phyloP scores from a whole-genome alignment of 495 filamentous ascomycete species.

The Articulospora tetracladia region DNA sequence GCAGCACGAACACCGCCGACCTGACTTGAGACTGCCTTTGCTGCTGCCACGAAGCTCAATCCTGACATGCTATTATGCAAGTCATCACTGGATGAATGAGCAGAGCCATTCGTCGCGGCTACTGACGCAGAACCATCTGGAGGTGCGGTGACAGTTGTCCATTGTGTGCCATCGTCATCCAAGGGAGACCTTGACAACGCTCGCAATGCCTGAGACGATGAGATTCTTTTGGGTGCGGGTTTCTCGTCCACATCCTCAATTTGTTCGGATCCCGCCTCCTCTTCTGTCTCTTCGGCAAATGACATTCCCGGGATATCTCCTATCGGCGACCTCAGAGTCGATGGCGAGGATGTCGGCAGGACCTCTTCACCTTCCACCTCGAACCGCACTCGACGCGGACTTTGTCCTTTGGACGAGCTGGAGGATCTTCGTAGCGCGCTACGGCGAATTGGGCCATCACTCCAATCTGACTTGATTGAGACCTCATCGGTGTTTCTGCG shows the following conservation, averaged over 20 bases:
- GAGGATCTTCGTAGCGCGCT: constrained; percentile 49
- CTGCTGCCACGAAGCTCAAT: not conserved
- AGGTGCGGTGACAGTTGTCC: constrained; percentile 27
- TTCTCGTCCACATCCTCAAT: constrained; percentile 22
- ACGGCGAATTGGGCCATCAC: constrained; percentile 34
- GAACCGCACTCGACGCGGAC: constrained; percentile 51
- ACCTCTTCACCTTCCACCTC: constrained; percentile 49
- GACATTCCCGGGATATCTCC: not conserved
- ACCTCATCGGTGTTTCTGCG: constrained; percentile 23
- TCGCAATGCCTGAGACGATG: constrained; percentile 26
- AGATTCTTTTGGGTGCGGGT: constrained; percentile 24
- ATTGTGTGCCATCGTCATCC: constrained; percentile 27
- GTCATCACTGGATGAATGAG: constrained; percentile 1
- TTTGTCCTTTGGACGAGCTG: constrained; percentile 35
- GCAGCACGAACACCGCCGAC: not conserved
- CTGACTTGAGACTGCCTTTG: not conserved
- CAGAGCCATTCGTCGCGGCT: constrained; percentile 1
- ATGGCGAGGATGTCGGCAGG: constrained; percentile 44
- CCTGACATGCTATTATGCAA: not conserved
- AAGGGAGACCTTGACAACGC: constrained; percentile 25
- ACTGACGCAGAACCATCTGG: constrained; percentile 24
- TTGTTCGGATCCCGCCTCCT: constrained; percentile 17
- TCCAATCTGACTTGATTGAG: constrained; percentile 39
- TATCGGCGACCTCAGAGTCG: constrained; percentile 18
- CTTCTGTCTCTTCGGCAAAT: constrained; percentile 7